Base-by-base conservation (phyloP, 306 rosid genomes). In the Oemleria cerasiformis region DNA sequence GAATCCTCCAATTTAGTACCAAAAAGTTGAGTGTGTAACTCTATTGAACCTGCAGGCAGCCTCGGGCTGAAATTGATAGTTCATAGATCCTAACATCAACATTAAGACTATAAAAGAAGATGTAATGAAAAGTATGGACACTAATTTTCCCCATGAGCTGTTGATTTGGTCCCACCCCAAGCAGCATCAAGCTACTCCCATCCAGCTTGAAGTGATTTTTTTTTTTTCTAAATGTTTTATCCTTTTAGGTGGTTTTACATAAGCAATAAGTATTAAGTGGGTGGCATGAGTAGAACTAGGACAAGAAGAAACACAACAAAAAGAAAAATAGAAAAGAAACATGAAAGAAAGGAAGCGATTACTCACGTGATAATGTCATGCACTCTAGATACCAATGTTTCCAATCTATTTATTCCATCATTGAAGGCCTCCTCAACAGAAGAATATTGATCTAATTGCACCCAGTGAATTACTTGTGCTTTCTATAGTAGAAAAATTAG, bases 391-490 rank as follows among this genome's bases (percentile, higher is more conserved):
- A 91, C 85, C 53, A 91, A 83, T 40, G 78, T 73, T 79, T 88
- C 90, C 83, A 91, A 74, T 25, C 77, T 77, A 36, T 67, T 77
- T 54, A 72, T 78, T 74, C 97, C 97, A 78, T 85, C 95, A 59
- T 75, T 71, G 77, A 84, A 86, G 50, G 97, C 97, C 72, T 88
- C 88, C 73, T 86, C 84, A 55, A 87, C 84, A 49, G 97, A 88
- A 75, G 92, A 81, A 79, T 85, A 91, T 60, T 57, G 88, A 80
- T 91, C 97, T 71, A 88, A 74, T 74, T 81, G 97, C 68, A 91
- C 97, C 97, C 97, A 91, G 77, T 88, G 95, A 81, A 91, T 88
- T 78, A 88, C 86, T 68, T 76, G 88, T 72, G 88, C 97, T 94
- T 87, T 92, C 99, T 94, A 85, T 72, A 65, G 68, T 68, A 16